Conservation (phyloP, 805 yeast genomes). For the Schizosaccharomyces japonicus region DNA sequence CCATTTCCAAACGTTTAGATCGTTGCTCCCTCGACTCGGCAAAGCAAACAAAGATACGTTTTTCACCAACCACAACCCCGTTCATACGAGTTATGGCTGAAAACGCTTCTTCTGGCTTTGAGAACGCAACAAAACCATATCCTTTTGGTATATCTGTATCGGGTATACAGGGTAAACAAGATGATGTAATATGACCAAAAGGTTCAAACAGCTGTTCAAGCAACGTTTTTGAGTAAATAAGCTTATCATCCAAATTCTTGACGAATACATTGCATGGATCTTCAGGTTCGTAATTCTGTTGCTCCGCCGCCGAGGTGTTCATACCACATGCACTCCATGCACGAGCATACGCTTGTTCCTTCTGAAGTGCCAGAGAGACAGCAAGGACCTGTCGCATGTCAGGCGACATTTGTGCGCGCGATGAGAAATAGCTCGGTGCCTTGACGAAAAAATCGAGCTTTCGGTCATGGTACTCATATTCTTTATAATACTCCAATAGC, state of each 20-base stretch:
- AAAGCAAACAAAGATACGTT: slow-evolving; percentile 7
- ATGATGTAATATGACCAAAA: slow-evolving; percentile 7
- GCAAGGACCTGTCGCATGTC: no score
- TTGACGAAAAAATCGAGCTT: no score
- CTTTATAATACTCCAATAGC: no score
- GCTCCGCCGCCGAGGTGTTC: no score
- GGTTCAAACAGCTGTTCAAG: slow-evolving; percentile 6
- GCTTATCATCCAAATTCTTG: slow-evolving; percentile 8
- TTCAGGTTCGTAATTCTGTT: no score
- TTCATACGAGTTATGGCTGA: slow-evolving; percentile 7
- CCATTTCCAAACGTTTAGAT: background rate
- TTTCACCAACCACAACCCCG: slow-evolving; percentile 7
- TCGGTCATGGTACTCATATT: no score
- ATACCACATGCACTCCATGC: no score
- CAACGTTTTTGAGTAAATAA: slow-evolving; percentile 4
- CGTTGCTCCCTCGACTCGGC: slow-evolving; percentile 7
- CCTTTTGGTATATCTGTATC: slow-evolving; percentile 6
- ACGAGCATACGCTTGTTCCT: no score
- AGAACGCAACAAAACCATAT: slow-evolving; percentile 9
- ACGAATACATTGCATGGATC: slow-evolving; percentile 9
- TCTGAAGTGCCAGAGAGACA: no score
- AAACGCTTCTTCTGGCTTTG: slow-evolving; percentile 7
- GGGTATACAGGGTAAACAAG: slow-evolving; percentile 5
- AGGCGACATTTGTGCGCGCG: no score
- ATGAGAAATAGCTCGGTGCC: no score